These are phyloP conservation scores for Curvularia eragrostidis DNA, from an alignment of 2,329 filamentous ascomycete genomes.

Conservation along the genomic window DNA sequence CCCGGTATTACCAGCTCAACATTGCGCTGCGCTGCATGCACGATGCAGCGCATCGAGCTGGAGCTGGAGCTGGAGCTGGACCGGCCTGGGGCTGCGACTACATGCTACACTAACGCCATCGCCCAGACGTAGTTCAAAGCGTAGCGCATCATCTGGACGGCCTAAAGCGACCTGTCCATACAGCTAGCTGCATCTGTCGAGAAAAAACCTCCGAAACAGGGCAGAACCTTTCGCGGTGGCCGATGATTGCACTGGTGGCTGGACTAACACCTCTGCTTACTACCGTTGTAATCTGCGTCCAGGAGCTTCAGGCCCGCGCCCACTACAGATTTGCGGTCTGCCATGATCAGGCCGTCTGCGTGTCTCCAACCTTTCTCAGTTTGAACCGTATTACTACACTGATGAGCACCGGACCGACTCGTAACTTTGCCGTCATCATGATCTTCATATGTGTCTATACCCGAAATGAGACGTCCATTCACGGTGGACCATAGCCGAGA, in stretches of 20 bases:
- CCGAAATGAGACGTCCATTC: conserved; percentile 27
- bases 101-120: conserved; percentile 15
- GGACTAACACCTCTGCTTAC: conserved; percentile 1
- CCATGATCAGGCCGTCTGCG: conserved; percentile 3
- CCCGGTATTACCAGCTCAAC: conserved; percentile 24
- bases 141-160: conserved; percentile 22
- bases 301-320: neutral
- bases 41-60: conserved; percentile 1
- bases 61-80: neutral
- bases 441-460: conserved; percentile 32
- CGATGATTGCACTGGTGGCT: conserved; percentile 7
- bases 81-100: conserved; percentile 3
- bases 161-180: conserved; percentile 11
- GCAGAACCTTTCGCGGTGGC: conserved; percentile 11
- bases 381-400: neutral
- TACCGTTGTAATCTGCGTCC: conserved; percentile 1
- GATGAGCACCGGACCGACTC: conserved; percentile 1
- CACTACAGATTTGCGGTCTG: neutral
- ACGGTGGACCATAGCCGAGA: conserved; percentile 18
- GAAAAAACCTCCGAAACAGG: conserved; percentile 29
- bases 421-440: conserved; percentile 16
- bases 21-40: conserved; percentile 16
- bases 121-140: conserved; percentile 18
- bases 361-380: conserved; percentile 9
- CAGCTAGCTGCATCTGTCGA: conserved; percentile 20